phyloP scores from a whole-genome alignment of 768 basidiomycete genomes.

The Russula sp. region DNA sequence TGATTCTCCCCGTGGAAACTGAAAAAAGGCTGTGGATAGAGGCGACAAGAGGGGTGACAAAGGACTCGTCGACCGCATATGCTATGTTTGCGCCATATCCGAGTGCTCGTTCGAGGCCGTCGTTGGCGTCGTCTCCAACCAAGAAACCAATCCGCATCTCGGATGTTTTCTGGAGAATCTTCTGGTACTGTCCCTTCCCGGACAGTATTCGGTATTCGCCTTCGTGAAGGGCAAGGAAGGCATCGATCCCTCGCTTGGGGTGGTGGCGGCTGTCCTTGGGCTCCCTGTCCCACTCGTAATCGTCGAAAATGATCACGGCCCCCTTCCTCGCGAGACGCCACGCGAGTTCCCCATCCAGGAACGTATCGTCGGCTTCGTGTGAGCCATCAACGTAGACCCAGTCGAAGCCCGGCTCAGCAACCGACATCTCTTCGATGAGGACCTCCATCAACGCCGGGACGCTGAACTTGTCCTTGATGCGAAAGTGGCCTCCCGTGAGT shows the following conservation, averaged over 20 bases:
- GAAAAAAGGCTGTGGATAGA: conserved; percentile 36
- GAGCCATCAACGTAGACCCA: conserved; percentile 57
- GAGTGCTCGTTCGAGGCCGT: conserved; percentile 23
- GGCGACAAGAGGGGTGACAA: conserved; percentile 43
- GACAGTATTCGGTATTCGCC: conserved; percentile 42
- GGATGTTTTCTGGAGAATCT: conserved; percentile 42
- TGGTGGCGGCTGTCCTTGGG: conserved; percentile 43
- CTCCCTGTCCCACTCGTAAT: conserved; percentile 47
- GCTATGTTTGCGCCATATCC: conserved; percentile 45
- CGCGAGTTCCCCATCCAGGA: conserved; percentile 52
- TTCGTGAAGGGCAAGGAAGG: conserved; percentile 43
- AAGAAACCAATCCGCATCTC: conserved; percentile 51
- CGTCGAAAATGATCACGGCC: conserved; percentile 50
- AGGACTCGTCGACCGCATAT: conserved; percentile 36
- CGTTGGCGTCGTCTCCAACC: conserved; percentile 21
- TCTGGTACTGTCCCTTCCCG: conserved; percentile 38
- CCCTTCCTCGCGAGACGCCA: conserved; percentile 48
- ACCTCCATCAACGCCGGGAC: conserved; percentile 42
- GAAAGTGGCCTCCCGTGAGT: conserved; percentile 35
- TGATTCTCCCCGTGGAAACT: conserved; percentile 34
- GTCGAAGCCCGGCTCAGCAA: conserved; percentile 39
- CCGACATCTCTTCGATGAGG: conserved; percentile 38
- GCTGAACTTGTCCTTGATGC: conserved; percentile 46
- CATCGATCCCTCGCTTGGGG: conserved; percentile 49
- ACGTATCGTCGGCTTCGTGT: conserved; percentile 51